phyloP scores from a whole-genome alignment of 768 basidiomycete genomes.

The Mycena filopes region DNA sequence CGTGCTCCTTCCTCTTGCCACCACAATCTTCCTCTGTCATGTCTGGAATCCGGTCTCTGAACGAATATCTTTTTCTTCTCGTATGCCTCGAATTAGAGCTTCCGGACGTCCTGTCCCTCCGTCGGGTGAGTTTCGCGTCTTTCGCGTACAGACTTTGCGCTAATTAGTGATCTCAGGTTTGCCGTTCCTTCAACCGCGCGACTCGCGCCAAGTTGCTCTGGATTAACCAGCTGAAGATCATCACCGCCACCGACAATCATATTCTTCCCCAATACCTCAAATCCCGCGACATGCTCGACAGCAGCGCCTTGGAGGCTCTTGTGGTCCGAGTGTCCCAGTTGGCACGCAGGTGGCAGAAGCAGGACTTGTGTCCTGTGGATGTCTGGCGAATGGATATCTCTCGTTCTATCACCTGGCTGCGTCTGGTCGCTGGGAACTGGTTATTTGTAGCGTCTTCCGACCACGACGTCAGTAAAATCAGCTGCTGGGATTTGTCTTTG shows the following conservation, averaged over 20 bases:
- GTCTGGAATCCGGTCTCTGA: no score
- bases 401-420: slow-evolving; percentile 28
- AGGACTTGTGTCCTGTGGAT: not conserved
- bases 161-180: no score
- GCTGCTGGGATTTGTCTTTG: slow-evolving; percentile 25
- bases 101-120: no score
- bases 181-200: no score
- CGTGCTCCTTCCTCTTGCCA: no score
- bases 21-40: no score
- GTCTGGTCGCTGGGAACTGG: slow-evolving; percentile 15
- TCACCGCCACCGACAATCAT: not conserved
- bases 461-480: slow-evolving; percentile 16
- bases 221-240: not conserved
- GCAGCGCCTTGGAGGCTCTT: not conserved
- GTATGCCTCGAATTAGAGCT: no score
- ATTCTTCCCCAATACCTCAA: not conserved
- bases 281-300: not conserved
- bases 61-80: no score
- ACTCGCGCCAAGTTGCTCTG: not conserved
- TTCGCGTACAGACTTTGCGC: no score
- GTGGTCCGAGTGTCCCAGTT: not conserved
- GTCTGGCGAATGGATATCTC: slow-evolving; percentile 7
- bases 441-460: slow-evolving; percentile 25
- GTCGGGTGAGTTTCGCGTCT: no score
- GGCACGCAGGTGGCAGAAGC: not conserved